Percentiles rank a stretch among this genome's conserved stretches.
phyloP scores from a whole-genome alignment of 768 basidiomycete species.

The Termitomyces titanicus region DNA sequence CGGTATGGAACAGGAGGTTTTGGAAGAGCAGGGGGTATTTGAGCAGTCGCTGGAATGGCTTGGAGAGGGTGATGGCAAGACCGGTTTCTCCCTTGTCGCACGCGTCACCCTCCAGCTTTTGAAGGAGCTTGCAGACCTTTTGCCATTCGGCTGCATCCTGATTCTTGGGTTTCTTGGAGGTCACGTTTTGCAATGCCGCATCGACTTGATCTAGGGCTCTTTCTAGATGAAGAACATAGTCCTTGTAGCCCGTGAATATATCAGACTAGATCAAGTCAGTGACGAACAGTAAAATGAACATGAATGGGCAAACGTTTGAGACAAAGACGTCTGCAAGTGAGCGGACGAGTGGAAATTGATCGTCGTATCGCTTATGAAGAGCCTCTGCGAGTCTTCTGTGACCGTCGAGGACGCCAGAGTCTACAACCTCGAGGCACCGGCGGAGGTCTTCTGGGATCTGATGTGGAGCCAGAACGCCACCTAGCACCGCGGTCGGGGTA shows the following conservation, averaged over 20 bases:
- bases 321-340: conserved; percentile 96
- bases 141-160: conserved; percentile 78
- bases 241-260: conserved; percentile 91
- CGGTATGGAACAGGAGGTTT: conserved; percentile 94
- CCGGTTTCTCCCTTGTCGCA: conserved; percentile 90
- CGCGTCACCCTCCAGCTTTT: conserved; percentile 76
- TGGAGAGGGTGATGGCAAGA: conserved; percentile 90
- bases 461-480: conserved; percentile 63
- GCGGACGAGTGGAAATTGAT: conserved; percentile 92
- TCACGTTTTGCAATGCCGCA: conserved; percentile 61
- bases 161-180: conserved; percentile 76
- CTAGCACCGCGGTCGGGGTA: conserved; percentile 41
- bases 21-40: conserved; percentile 98
- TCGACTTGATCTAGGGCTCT: conserved; percentile 87
- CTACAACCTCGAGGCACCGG: conserved; percentile 81
- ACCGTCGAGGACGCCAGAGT: conserved; percentile 83
- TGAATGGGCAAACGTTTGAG: conserved; percentile 65
- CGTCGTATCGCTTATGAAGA: conserved; percentile 87
- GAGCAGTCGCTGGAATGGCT: conserved; percentile 94
- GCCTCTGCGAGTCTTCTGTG: conserved; percentile 84
- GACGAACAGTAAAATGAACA: background rate
- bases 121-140: conserved; percentile 70
- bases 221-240: conserved; percentile 93
- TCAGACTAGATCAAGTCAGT: conserved; percentile 57
- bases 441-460: conserved; percentile 86